Percentiles rank a stretch among this genome's conserved stretches.
Evolutionary conservation across 2,329 filamentous ascomycete species (phyloP).

Genomic region (Aspergillus alliaceus): DNA sequence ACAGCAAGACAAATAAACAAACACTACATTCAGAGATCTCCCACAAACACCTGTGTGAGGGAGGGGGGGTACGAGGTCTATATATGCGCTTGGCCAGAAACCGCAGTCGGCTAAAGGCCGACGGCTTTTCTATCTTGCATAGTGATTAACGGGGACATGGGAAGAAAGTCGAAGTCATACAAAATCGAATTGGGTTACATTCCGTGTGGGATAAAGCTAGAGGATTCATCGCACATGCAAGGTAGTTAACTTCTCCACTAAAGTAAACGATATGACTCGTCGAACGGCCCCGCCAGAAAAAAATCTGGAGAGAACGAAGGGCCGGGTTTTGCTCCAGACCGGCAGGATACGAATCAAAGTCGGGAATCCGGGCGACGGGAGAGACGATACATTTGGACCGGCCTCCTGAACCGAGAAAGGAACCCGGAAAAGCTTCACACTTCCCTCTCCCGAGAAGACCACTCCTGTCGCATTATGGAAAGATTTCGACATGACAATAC

Average conservation of each 20-base stretch:
- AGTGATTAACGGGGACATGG: not conserved
- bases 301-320: not conserved
- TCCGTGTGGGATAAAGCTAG: not conserved
- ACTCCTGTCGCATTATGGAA: not conserved
- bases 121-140: not conserved
- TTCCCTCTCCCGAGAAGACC: not conserved
- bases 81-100: not conserved
- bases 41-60: not conserved
- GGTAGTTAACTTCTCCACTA: not conserved
- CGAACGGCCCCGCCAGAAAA: not conserved
- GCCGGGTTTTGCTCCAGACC: not conserved
- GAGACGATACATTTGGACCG: not conserved
- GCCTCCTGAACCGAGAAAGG: not conserved
- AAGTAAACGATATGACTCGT: not conserved
- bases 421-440: not conserved
- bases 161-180: not conserved
- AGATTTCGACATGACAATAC: not conserved
- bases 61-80: not conserved
- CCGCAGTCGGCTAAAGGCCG: not conserved
- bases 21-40: not conserved
- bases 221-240: not conserved
- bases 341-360: not conserved
- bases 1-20: not conserved
- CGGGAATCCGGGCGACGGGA: not conserved
- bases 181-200: slow-evolving; percentile 1